These are phyloP conservation scores for Conringia planisiliqua DNA, from an alignment of 345 rosid species.

Conservation along the genomic window DNA sequence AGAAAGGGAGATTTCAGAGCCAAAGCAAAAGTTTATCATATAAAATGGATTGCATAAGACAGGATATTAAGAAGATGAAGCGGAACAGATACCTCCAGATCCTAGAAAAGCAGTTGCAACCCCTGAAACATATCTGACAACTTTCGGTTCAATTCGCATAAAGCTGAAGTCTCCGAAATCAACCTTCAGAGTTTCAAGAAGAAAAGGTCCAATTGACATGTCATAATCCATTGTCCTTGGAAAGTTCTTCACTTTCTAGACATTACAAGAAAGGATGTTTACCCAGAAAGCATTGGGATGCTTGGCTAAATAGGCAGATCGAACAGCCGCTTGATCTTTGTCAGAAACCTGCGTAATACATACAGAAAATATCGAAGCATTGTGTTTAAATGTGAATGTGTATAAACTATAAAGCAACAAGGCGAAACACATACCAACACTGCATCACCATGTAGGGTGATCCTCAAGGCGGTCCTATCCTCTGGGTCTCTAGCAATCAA, in stretches of 20 bases:
- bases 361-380: not conserved
- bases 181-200: conserved; percentile 52
- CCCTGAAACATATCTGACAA: conserved; percentile 82
- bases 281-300: conserved; percentile 98
- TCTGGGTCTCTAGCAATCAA: conserved; percentile 83
- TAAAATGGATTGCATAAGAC: not conserved
- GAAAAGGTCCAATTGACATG: conserved; percentile 18
- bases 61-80: conserved; percentile 22
- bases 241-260: not conserved
- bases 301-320: conserved; percentile 76
- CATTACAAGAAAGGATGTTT: conserved; percentile 25
- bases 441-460: conserved; percentile 89
- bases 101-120: conserved; percentile 88
- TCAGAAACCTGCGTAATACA: conserved; percentile 56
- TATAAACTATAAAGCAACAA: not conserved
- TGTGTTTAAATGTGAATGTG: not conserved
- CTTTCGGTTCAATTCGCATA: conserved; percentile 71
- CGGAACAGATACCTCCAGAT: conserved; percentile 65
- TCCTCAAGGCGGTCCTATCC: conserved; percentile 78
- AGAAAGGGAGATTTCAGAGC: not conserved
- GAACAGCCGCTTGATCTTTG: conserved; percentile 54
- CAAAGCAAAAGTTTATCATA: not conserved
- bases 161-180: conserved; percentile 97
- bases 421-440: conserved; percentile 48
- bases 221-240: not conserved